These are phyloP conservation scores for Beauveria sp. DNA, from an alignment of 2,329 filamentous ascomycete genomes.

Conservation along the genomic window DNA sequence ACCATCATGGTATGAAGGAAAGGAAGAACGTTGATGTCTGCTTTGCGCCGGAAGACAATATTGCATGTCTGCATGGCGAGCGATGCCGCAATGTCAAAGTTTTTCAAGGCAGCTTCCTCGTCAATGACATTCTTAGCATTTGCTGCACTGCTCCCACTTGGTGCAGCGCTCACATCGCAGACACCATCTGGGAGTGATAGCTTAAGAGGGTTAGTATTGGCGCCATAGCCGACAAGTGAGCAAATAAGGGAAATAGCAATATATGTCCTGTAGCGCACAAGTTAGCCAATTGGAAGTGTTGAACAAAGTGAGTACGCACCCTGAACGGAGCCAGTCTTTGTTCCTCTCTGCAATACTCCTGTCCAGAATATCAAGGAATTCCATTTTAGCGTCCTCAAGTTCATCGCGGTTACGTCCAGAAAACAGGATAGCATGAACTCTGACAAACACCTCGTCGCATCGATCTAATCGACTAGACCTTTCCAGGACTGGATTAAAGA, in stretches of 20 bases:
- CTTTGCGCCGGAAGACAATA: slow-evolving; percentile 42
- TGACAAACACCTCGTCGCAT: slow-evolving; percentile 54
- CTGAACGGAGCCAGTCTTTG: slow-evolving; percentile 44
- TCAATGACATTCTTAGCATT: neutral
- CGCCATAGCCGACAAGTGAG: slow-evolving; percentile 26
- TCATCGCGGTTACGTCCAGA: slow-evolving; percentile 38
- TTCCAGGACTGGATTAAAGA: slow-evolving; percentile 53
- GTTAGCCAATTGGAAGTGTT: neutral
- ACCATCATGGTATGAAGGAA: slow-evolving; percentile 56
- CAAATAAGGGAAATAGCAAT: slow-evolving; percentile 27
- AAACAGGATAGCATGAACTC: slow-evolving; percentile 58
- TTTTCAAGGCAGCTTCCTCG: slow-evolving; percentile 16
- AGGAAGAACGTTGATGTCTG: slow-evolving; percentile 52
- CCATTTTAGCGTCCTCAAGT: slow-evolving; percentile 35
- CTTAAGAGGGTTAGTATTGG: slow-evolving; percentile 37
- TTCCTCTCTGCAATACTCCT: slow-evolving; percentile 45
- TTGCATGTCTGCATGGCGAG: slow-evolving; percentile 38
- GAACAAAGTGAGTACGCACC: slow-evolving; percentile 20
- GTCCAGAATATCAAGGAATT: slow-evolving; percentile 49
- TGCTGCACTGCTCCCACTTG: too few species aligned
- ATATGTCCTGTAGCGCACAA: neutral
- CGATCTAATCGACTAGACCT: slow-evolving; percentile 25
- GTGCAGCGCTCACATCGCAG: neutral
- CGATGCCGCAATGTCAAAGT: slow-evolving; percentile 27
- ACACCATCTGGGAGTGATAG: slow-evolving; percentile 18